A percentile compares a stretch with the other conserved stretches of the same genome.
Evolutionary conservation across 2,329 filamentous ascomycete genomes (phyloP).

Genomic region (Claviceps quebecensis): DNA sequence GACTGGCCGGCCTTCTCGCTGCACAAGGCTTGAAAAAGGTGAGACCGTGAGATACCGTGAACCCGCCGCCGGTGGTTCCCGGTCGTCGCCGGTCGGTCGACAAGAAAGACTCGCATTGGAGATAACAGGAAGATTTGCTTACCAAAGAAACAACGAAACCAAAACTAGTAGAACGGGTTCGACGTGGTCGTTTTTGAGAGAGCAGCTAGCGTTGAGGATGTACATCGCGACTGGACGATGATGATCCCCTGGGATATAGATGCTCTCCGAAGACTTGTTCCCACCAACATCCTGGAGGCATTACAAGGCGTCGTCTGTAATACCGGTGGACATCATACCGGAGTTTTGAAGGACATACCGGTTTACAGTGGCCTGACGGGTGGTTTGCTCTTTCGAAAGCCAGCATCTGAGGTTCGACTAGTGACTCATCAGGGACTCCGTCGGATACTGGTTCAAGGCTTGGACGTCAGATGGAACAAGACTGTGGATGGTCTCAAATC

Average conservation of each 20-base stretch:
- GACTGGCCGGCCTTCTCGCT: constrained; percentile 22
- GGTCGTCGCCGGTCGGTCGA: neutral
- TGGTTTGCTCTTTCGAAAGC: constrained; percentile 20
- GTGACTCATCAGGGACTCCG: constrained; percentile 21
- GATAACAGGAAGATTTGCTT: neutral
- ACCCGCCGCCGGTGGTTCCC: neutral
- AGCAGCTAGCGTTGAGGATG: constrained; percentile 15
- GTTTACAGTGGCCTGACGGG: constrained; percentile 22
- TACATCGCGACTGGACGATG: constrained; percentile 25
- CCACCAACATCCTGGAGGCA: constrained; percentile 15
- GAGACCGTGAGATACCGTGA: constrained; percentile 6
- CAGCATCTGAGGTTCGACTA: constrained; percentile 19
- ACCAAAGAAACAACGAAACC: neutral
- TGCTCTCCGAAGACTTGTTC: constrained; percentile 19
- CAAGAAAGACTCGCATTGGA: neutral
- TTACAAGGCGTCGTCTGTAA: constrained; percentile 21
- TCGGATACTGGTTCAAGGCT: constrained; percentile 15
- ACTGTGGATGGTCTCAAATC: constrained; percentile 6
- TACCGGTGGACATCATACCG: constrained; percentile 12
- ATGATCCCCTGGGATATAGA: constrained; percentile 26
- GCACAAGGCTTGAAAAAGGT: constrained; percentile 24
- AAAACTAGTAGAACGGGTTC: constrained; percentile 17
- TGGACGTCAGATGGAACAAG: constrained; percentile 21
- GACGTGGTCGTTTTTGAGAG: constrained; percentile 18
- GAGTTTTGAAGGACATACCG: constrained; percentile 17